phyloP scores from a whole-genome alignment of 805 yeast species.

The Lipomyces anomalus region DNA sequence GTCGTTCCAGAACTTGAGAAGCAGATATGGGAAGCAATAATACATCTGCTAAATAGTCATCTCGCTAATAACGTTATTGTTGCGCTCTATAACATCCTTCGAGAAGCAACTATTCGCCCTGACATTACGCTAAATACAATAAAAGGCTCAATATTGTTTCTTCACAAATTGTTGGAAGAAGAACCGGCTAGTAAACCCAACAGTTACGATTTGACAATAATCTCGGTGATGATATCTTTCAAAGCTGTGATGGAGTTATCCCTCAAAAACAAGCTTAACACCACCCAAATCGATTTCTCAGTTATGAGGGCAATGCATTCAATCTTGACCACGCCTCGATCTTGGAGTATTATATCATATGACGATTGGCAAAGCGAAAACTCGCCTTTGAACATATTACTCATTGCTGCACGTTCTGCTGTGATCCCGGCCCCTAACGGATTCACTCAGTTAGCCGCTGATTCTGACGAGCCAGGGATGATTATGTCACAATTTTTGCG shows the following conservation, averaged over 20 bases:
- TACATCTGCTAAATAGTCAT: constrained; percentile 37
- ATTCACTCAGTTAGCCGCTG: neutral
- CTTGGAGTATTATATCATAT: constrained; percentile 27
- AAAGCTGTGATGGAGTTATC: constrained; percentile 29
- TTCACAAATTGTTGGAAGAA: constrained; percentile 28
- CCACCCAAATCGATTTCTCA: constrained; percentile 39
- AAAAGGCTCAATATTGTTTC: constrained; percentile 36
- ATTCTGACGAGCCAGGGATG: constrained; percentile 12
- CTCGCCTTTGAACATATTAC: constrained; percentile 41
- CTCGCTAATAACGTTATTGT: constrained; percentile 35
- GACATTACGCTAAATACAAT: constrained; percentile 32
- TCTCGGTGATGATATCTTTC: constrained; percentile 35
- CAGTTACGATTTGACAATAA: constrained; percentile 30
- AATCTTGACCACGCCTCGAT: constrained; percentile 35
- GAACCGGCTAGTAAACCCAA: constrained; percentile 28
- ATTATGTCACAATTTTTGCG: constrained; percentile 19
- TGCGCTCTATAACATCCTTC: constrained; percentile 32
- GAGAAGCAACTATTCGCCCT: constrained; percentile 21
- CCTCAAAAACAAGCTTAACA: constrained; percentile 27
- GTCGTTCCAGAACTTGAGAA: constrained; percentile 36
- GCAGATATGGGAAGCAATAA: constrained; percentile 38
- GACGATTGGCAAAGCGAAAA: constrained; percentile 31
- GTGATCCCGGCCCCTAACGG: neutral
- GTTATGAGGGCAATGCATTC: constrained; percentile 39
- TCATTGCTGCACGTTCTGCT: constrained; percentile 4